phyloP scores from a whole-genome alignment of 257 asterid species.

The Ilex aquifolium region DNA sequence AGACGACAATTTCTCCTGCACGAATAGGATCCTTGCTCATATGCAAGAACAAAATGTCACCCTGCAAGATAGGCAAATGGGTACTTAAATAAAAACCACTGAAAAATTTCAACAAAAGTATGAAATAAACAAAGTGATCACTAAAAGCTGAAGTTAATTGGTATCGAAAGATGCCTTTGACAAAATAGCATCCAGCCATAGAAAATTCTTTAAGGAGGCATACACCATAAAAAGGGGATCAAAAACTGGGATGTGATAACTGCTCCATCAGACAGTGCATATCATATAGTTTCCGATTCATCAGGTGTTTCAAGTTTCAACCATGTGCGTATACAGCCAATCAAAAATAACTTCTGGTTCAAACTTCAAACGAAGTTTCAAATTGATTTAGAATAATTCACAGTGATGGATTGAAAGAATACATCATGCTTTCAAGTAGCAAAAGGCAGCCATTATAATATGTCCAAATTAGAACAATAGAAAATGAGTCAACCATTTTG shows the following conservation, averaged over 20 bases:
- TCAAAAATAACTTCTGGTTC: no score
- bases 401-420: no score
- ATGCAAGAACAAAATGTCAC: slow-evolving; percentile 94
- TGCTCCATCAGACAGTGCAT: no score
- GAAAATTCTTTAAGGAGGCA: not conserved
- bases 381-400: no score
- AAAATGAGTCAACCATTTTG: no score
- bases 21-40: slow-evolving; percentile 97
- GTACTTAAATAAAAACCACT: not conserved
- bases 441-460: no score
- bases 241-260: not conserved
- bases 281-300: no score
- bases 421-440: no score
- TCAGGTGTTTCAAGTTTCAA: no score
- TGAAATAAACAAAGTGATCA: not conserved
- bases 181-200: not conserved
- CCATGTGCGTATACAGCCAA: no score
- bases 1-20: slow-evolving; percentile 97
- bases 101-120: not conserved
- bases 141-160: not conserved
- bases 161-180: not conserved
- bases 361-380: no score
- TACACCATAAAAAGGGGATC: not conserved
- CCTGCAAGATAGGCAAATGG: slow-evolving; percentile 52
- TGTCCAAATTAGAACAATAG: no score